phyloP scores from a whole-genome alignment of 2,329 filamentous ascomycete genomes.

The Phoma sp. region DNA sequence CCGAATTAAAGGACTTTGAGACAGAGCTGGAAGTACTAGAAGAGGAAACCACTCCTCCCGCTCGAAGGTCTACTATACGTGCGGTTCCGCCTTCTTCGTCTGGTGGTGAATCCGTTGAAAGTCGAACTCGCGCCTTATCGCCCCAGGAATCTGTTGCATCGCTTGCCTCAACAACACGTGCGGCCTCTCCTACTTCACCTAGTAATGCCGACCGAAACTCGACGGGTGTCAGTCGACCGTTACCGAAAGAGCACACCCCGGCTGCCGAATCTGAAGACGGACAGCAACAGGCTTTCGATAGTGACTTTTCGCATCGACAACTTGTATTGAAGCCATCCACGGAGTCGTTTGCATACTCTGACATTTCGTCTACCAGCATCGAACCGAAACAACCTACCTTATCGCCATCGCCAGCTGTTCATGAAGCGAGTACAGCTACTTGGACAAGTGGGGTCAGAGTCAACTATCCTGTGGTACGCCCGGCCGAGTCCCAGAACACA shows the following conservation, averaged over 20 bases:
- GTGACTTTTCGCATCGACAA: constrained; percentile 39
- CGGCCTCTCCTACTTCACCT: constrained; percentile 31
- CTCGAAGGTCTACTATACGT: constrained; percentile 44
- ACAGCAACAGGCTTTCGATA: constrained; percentile 43
- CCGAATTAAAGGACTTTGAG: constrained; percentile 38
- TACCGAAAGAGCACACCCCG: constrained; percentile 33
- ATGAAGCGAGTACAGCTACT: constrained; percentile 45
- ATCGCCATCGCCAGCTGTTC: constrained; percentile 41
- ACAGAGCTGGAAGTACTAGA: constrained; percentile 45
- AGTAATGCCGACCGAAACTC: constrained; percentile 38
- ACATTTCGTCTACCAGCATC: constrained; percentile 44
- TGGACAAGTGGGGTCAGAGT: constrained; percentile 46
- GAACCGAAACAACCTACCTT: constrained; percentile 41
- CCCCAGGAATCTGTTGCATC: constrained; percentile 47
- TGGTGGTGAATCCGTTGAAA: constrained; percentile 37
- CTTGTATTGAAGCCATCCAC: constrained; percentile 38
- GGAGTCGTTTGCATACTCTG: constrained; percentile 48
- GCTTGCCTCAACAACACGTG: constrained; percentile 42
- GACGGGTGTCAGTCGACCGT: constrained; percentile 34
- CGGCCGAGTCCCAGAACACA: constrained; percentile 44
- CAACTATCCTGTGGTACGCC: constrained; percentile 47
- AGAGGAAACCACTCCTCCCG: constrained; percentile 37
- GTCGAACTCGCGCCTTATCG: constrained; percentile 45
- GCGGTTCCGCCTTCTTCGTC: constrained; percentile 49
- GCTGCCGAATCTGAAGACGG: constrained; percentile 38